Conservation (phyloP, 257 asterid species). For the Solanum pimpinellifolium region DNA sequence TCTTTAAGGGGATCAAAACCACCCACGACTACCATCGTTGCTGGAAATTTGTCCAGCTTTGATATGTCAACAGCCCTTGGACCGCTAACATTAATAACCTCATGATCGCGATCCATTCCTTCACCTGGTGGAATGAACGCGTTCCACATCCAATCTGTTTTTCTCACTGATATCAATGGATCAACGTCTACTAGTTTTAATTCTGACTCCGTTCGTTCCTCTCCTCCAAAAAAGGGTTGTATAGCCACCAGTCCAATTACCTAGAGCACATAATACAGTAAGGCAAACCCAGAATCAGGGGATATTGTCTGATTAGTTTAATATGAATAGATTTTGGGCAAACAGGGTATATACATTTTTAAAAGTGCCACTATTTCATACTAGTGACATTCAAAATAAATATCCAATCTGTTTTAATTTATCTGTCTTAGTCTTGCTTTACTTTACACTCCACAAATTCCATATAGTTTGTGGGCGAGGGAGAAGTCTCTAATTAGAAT, state of each 20-base stretch:
- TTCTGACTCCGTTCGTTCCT: constrained; percentile 51
- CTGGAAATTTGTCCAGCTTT: constrained; percentile 34
- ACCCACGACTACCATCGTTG: constrained; percentile 51
- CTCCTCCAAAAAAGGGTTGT: constrained; percentile 80
- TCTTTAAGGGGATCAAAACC: constrained; percentile 67
- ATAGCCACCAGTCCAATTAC: constrained; percentile 53
- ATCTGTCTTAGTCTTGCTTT: too few relatives aligned
- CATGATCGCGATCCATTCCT: constrained; percentile 42
- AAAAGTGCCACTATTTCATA: too few relatives aligned
- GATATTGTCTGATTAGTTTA: too few relatives aligned
- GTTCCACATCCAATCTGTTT: constrained; percentile 61
- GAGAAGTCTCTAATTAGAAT: too few relatives aligned
- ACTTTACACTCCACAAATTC: too few relatives aligned
- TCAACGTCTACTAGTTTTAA: constrained; percentile 24
- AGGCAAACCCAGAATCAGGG: too few relatives aligned
- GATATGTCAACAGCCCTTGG: constrained; percentile 59
- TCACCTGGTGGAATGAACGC: constrained; percentile 34
- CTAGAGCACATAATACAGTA: constrained; percentile 4
- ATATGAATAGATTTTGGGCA: too few relatives aligned
- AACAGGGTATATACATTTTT: too few relatives aligned
- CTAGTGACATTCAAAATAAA: too few relatives aligned
- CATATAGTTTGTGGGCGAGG: too few relatives aligned
- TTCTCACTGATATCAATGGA: constrained; percentile 13
- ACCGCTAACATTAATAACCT: constrained; percentile 58
- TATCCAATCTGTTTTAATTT: too few relatives aligned